These are phyloP conservation scores for Murraya koenigii DNA, from an alignment of 345 rosid species.

Conservation along the genomic window DNA sequence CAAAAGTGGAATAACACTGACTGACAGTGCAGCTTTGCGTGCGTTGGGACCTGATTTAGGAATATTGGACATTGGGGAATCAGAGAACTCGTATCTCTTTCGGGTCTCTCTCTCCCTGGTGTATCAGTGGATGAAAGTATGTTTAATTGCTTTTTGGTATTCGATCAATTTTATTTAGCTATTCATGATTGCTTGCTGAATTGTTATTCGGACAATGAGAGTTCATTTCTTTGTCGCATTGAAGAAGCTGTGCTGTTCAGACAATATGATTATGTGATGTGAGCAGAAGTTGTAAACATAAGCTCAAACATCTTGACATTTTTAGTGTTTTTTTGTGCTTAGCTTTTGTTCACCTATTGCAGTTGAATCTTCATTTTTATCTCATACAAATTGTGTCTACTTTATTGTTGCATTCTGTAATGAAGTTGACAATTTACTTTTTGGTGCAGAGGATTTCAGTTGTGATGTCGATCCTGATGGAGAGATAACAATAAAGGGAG, in stretches of 20 bases:
- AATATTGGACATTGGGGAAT: slow-evolving; percentile 54
- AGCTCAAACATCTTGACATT: not conserved
- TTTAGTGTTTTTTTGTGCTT: not conserved
- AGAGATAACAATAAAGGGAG: slow-evolving; percentile 56
- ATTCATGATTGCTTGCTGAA: slow-evolving; percentile 10
- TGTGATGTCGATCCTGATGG: slow-evolving; percentile 65
- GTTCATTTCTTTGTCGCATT: not conserved
- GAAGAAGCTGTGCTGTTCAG: not conserved
- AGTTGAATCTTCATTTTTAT: not conserved
- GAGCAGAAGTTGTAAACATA: not conserved
- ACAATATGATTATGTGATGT: not conserved
- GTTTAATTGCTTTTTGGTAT: not conserved
- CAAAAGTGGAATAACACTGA: slow-evolving; percentile 50
- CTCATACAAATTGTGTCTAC: not conserved
- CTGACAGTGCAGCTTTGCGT: slow-evolving; percentile 70
- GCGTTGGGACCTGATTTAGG: slow-evolving; percentile 54
- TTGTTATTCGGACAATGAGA: not conserved
- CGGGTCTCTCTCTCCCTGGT: slow-evolving; percentile 10
- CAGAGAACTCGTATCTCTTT: slow-evolving; percentile 35
- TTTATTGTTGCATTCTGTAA: not conserved
- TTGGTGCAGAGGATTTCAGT: slow-evolving; percentile 59
- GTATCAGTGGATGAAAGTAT: slow-evolving; percentile 57
- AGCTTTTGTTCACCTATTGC: not conserved
- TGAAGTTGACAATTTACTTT: slow-evolving; percentile 16
- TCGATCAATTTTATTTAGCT: not conserved